Conservation (phyloP, 179 eudicot species). For the Corrigiola litoralis region DNA sequence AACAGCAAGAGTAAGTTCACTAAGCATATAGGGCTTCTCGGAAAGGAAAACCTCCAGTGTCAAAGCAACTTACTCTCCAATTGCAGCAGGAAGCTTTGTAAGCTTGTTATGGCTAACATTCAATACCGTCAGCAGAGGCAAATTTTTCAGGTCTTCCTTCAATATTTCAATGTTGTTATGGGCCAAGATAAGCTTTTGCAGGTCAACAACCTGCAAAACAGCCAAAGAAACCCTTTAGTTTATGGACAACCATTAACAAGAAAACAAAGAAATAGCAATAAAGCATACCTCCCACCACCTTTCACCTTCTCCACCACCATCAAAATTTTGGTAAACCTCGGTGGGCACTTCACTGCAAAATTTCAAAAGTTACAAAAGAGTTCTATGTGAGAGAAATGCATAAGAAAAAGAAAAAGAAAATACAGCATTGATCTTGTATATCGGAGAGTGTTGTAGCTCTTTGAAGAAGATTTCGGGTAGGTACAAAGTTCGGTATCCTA, state of each 20-base stretch:
- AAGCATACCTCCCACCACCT: slow-evolving; percentile 96
- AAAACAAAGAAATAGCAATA: slow-evolving; percentile 3
- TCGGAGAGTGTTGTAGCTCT: neutral
- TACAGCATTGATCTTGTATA: no score
- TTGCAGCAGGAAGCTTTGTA: slow-evolving; percentile 76
- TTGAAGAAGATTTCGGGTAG: neutral
- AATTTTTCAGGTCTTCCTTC: slow-evolving; percentile 74
- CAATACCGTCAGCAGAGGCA: slow-evolving; percentile 59
- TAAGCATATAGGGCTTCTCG: neutral
- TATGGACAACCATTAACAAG: slow-evolving; percentile 5
- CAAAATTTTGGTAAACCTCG: slow-evolving; percentile 82
- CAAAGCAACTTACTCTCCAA: slow-evolving; percentile 72
- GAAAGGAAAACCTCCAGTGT: neutral
- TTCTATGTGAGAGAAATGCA: neutral
- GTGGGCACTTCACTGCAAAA: slow-evolving; percentile 76
- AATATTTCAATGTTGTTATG: slow-evolving; percentile 77
- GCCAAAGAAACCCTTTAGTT: slow-evolving; percentile 15
- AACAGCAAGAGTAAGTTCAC: slow-evolving; percentile 3
- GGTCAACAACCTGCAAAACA: slow-evolving; percentile 72
- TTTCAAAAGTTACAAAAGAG: neutral
- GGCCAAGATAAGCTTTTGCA: slow-evolving; percentile 93
- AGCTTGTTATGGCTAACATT: slow-evolving; percentile 94
- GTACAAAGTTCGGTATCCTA: no score
- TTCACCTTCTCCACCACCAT: slow-evolving; percentile 68
- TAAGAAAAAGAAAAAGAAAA: no score